phyloP scores from a whole-genome alignment of 2,329 filamentous ascomycete species.

The Pyricularia sp. region DNA sequence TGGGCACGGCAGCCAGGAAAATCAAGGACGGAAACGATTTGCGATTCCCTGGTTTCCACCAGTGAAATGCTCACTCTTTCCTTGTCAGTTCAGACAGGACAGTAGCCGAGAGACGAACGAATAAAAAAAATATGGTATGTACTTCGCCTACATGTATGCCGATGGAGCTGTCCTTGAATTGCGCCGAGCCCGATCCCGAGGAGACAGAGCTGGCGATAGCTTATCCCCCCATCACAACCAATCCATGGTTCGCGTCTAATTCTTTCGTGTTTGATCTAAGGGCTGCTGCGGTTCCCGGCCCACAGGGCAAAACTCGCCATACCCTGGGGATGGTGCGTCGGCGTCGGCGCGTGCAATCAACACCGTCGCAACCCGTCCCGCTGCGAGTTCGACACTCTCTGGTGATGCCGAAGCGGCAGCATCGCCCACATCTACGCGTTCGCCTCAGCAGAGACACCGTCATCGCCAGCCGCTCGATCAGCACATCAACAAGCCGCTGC shows the following conservation, averaged over 20 bases:
- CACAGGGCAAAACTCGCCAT: constrained; percentile 39
- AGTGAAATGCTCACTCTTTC: background rate
- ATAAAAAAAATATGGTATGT: background rate
- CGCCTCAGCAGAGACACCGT: constrained; percentile 14
- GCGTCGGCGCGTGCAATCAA: constrained; percentile 41
- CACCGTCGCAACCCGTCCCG: constrained; percentile 20
- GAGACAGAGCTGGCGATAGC: background rate
- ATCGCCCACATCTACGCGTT: constrained; percentile 9
- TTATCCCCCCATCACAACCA: background rate
- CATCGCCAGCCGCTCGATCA: constrained; percentile 36
- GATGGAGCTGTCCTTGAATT: background rate
- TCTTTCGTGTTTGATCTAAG: constrained; percentile 22
- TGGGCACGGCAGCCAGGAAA: background rate
- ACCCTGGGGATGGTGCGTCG: constrained; percentile 29
- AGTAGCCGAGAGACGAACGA: background rate
- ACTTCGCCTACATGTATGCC: background rate
- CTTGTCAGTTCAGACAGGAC: background rate
- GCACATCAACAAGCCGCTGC: constrained; percentile 59
- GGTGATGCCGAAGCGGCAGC: constrained; percentile 10
- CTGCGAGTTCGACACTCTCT: constrained; percentile 15
- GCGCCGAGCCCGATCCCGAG: background rate
- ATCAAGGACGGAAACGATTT: background rate
- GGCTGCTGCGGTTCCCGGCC: constrained; percentile 46
- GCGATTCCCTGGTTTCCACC: background rate
- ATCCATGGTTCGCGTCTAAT: background rate